A percentile compares a stretch with the other conserved stretches of the same genome.
Conservation (phyloP, 164 flowering plant genomes). For the Hamamelis virginiana region DNA sequence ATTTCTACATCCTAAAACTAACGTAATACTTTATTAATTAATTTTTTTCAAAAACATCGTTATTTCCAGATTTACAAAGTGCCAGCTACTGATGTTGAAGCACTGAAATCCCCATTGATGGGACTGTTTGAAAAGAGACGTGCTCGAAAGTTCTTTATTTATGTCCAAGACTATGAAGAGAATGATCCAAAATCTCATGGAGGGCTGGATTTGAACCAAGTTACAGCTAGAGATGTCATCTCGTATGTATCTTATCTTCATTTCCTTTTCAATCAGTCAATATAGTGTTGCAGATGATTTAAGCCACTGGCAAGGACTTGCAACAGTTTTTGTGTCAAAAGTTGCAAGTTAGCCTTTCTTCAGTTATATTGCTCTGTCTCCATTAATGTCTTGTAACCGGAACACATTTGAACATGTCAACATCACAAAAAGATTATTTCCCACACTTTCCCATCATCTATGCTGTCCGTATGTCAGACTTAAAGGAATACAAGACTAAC, state of each 20-base stretch:
- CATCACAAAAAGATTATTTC: no score
- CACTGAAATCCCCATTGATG: conserved; percentile 87
- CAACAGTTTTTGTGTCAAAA: neutral
- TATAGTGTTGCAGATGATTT: neutral
- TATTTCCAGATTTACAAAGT: conserved; percentile 74
- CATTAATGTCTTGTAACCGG: no score
- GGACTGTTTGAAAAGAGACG: conserved; percentile 95
- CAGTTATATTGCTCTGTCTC: neutral
- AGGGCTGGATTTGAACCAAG: conserved; percentile 74
- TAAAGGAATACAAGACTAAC: no score
- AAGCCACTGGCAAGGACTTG: neutral
- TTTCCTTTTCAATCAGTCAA: neutral
- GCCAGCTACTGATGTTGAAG: conserved; percentile 97
- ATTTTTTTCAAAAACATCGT: conserved; percentile 3
- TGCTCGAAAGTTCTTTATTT: conserved; percentile 87
- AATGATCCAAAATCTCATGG: conserved; percentile 90
- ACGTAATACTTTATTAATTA: no score
- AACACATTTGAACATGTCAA: no score
- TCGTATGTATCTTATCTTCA: conserved; percentile 39
- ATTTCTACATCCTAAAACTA: neutral
- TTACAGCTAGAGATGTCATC: conserved; percentile 76
- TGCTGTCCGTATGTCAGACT: no score
- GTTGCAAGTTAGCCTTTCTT: neutral
- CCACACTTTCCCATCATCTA: no score
- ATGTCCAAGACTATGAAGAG: conserved; percentile 93